Evolutionary conservation across 345 rosid genomes (phyloP).

Genomic region (Salix suchowensis): DNA sequence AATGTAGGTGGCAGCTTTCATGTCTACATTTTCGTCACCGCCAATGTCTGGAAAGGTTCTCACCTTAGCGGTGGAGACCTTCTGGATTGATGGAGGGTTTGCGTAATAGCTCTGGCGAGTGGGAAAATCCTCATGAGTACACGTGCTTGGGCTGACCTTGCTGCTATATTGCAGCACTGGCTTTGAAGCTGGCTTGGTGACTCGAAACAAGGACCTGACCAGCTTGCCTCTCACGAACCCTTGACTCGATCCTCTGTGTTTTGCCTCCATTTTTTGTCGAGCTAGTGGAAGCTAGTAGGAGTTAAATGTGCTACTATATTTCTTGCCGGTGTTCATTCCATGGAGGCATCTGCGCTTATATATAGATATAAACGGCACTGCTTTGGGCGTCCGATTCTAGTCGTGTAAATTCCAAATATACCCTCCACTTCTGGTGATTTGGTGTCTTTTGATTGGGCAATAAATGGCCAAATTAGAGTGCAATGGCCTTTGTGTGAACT

Average conservation of each 20-base stretch:
- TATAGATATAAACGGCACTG: not conserved
- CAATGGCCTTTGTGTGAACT: not conserved
- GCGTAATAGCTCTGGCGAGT: not conserved
- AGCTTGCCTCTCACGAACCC: constrained; percentile 27
- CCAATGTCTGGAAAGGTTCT: constrained; percentile 6
- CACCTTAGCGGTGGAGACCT: not conserved
- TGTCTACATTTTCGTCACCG: constrained; percentile 44
- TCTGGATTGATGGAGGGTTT: not conserved
- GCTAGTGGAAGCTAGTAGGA: not conserved
- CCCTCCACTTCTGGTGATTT: not conserved
- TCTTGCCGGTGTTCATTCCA: not conserved
- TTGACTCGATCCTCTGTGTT: constrained; percentile 13
- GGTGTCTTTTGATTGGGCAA: not conserved
- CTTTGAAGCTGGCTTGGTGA: constrained; percentile 6
- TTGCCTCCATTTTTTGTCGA: constrained; percentile 23
- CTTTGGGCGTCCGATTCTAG: not conserved
- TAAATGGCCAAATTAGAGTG: not conserved
- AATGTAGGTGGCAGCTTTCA: constrained; percentile 38
- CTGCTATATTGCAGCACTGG: not conserved
- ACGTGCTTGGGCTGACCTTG: constrained; percentile 3
- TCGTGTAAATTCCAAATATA: not conserved
- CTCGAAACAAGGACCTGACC: constrained; percentile 18
- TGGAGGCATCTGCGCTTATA: not conserved
- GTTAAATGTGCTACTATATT: not conserved
- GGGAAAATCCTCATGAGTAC: not conserved